Conservation (phyloP, 2,329 filamentous ascomycete genomes). For the Fusarium irregulare region DNA sequence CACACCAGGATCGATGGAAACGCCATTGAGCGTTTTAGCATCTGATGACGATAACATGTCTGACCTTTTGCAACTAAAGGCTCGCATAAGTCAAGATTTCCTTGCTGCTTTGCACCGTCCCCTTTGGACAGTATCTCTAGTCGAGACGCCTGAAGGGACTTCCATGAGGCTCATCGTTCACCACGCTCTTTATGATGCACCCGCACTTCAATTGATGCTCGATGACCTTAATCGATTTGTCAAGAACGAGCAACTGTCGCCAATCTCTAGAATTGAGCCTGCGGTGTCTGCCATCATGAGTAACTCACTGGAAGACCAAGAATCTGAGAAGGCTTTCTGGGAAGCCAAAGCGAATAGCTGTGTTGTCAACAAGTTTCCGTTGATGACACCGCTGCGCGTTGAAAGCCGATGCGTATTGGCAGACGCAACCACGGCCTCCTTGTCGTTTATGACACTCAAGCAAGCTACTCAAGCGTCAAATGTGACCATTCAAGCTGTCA, state of each 20-base stretch:
- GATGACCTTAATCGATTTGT: conserved; percentile 61
- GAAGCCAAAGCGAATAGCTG: conserved; percentile 61
- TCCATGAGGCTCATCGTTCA: conserved; percentile 68
- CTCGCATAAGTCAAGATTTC: conserved; percentile 48
- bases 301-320: conserved; percentile 43
- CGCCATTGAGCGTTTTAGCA: conserved; percentile 25
- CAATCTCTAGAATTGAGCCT: conserved; percentile 46
- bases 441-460: conserved; percentile 62
- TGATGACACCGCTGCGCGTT: conserved; percentile 72
- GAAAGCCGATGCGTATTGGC: conserved; percentile 49
- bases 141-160: conserved; percentile 42
- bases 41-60: conserved; percentile 34
- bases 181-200: conserved; percentile 88
- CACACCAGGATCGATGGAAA: conserved; percentile 10
- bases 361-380: conserved; percentile 78
- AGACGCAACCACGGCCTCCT: conserved; percentile 51
- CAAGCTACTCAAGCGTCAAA: conserved; percentile 65
- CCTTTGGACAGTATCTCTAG: conserved; percentile 71
- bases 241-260: conserved; percentile 19
- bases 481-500: conserved; percentile 80
- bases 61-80: conserved; percentile 54
- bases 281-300: conserved; percentile 58
- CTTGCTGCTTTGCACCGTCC: conserved; percentile 62
- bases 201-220: conserved; percentile 75
- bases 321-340: conserved; percentile 71